A percentile compares a stretch with the other conserved stretches of the same genome.
Conservation (phyloP, 768 basidiomycete genomes). For the Aureoboletus auriporus region DNA sequence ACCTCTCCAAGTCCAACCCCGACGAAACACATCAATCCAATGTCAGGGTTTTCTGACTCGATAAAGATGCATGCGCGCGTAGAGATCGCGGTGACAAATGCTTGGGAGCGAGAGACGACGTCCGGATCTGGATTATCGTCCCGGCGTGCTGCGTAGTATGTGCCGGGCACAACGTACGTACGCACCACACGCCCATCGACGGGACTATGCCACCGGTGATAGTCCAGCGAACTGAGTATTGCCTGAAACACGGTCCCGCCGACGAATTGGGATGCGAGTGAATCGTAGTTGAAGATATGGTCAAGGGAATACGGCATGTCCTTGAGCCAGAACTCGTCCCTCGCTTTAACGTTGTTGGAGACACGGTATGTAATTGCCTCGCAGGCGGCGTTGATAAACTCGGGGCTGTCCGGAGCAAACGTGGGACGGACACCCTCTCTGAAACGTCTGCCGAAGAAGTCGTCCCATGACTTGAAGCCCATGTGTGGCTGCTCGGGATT, state of each 20-base stretch:
- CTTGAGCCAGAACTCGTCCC: slow-evolving; percentile 59
- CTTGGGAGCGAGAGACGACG: slow-evolving; percentile 17
- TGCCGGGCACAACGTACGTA: slow-evolving; percentile 44
- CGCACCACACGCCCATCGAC: slow-evolving; percentile 42
- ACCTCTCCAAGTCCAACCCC: slow-evolving; percentile 61
- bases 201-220: slow-evolving; percentile 65
- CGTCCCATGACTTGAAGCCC: slow-evolving; percentile 50
- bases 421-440: slow-evolving; percentile 40
- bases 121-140: slow-evolving; percentile 25
- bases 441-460: slow-evolving; percentile 51
- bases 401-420: slow-evolving; percentile 17
- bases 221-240: slow-evolving; percentile 50
- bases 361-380: slow-evolving; percentile 49
- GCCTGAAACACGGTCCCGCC: slow-evolving; percentile 55
- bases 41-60: slow-evolving; percentile 46
- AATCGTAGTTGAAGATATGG: slow-evolving; percentile 49
- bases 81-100: slow-evolving; percentile 45
- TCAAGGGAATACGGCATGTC: slow-evolving; percentile 55
- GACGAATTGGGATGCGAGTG: slow-evolving; percentile 37
- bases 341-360: slow-evolving; percentile 33
- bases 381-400: slow-evolving; percentile 48
- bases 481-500: slow-evolving; percentile 37
- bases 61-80: slow-evolving; percentile 58
- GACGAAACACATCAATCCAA: slow-evolving; percentile 58
- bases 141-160: slow-evolving; percentile 43